These are phyloP conservation scores for Diaporthe vaccinii DNA, from an alignment of 2,329 filamentous ascomycete genomes.

Conservation along the genomic window DNA sequence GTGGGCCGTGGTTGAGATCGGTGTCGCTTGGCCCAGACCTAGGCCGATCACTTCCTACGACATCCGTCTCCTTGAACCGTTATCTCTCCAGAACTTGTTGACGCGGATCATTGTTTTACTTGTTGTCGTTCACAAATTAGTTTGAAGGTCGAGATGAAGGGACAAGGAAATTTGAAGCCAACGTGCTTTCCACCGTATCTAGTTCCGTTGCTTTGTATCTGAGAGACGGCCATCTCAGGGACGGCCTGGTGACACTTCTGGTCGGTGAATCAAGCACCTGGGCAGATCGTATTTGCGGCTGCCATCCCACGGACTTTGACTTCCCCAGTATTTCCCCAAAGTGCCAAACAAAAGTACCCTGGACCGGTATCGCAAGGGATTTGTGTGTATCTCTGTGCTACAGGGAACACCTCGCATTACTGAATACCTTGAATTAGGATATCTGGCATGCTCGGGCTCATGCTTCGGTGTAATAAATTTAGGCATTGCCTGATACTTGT, in stretches of 20 bases:
- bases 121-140: background rate
- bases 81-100: background rate
- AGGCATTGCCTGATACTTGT: background rate
- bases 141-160: too few relatives aligned
- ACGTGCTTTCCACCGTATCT: background rate
- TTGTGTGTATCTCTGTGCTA: background rate
- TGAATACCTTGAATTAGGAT: background rate
- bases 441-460: background rate
- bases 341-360: background rate
- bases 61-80: background rate
- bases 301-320: rapidly evolving
- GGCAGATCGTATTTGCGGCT: background rate
- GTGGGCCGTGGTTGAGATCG: background rate
- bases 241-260: background rate
- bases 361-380: background rate
- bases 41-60: background rate
- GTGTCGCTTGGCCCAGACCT: background rate
- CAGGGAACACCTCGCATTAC: background rate
- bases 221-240: background rate
- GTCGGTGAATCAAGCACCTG: too few relatives aligned
- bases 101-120: too few relatives aligned
- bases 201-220: background rate
- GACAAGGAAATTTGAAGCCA: too few relatives aligned
- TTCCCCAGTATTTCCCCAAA: background rate
- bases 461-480: background rate